Evolutionary conservation across 805 yeast species (phyloP).

Genomic region (Candida ortonii): DNA sequence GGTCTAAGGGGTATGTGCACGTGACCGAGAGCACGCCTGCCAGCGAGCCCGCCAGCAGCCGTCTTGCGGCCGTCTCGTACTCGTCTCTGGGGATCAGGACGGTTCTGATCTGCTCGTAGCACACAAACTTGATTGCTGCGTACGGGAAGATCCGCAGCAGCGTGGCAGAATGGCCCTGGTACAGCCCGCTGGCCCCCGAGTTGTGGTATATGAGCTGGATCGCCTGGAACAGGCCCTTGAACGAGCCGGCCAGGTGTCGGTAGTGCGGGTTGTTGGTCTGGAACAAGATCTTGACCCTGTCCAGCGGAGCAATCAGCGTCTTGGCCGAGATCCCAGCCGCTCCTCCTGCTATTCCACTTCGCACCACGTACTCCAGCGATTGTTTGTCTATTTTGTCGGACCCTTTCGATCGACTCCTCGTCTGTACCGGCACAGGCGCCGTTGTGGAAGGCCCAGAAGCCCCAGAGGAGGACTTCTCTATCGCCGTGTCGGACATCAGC

Average conservation of each 20-base stretch:
- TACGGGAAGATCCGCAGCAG: conserved; percentile 89
- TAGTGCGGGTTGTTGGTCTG: conserved; percentile 95
- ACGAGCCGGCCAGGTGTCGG: conserved; percentile 72
- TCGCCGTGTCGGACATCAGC: too few species aligned
- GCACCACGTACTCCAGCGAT: conserved; percentile 70
- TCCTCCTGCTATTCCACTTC: conserved; percentile 93
- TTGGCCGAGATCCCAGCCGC: conserved; percentile 95
- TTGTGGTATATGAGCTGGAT: conserved; percentile 57
- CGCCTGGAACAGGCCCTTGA: conserved; percentile 73
- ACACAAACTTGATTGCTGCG: conserved; percentile 94
- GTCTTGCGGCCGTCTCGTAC: conserved; percentile 75
- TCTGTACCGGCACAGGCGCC: too few species aligned
- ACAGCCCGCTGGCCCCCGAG: conserved; percentile 80
- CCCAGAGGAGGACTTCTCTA: too few species aligned
- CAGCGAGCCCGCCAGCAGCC: conserved; percentile 84
- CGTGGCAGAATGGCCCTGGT: conserved; percentile 95
- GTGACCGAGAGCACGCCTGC: conserved; percentile 87
- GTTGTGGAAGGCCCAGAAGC: neutral
- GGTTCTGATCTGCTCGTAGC: conserved; percentile 88
- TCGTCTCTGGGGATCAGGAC: conserved; percentile 69
- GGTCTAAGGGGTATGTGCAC: conserved; percentile 87
- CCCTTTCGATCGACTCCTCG: too few species aligned
- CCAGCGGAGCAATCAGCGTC: conserved; percentile 91
- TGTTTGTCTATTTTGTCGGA: conserved; percentile 52
- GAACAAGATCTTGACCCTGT: conserved; percentile 89